phyloP scores from a whole-genome alignment of 177 flowering plant genomes.

The Vitis hybrid region DNA sequence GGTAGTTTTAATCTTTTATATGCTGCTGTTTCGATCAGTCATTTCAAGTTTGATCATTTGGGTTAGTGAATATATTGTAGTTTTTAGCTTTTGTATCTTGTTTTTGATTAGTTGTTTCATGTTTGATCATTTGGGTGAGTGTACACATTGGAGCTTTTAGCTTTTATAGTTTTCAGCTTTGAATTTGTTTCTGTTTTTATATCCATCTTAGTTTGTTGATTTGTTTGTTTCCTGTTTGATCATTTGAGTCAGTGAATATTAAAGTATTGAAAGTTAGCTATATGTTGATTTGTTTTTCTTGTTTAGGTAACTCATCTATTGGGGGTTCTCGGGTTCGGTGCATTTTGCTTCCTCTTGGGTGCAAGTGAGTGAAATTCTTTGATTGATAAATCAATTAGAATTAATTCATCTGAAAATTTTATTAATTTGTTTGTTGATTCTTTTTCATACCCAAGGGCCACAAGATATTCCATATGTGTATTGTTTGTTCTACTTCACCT shows the following conservation, averaged over 20 bases:
- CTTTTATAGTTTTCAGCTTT: too few relatives aligned
- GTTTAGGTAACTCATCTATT: slow-evolving; percentile 73
- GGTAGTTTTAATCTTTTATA: too few relatives aligned
- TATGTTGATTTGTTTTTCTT: slow-evolving; percentile 2
- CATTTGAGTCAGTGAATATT: slow-evolving; percentile 4
- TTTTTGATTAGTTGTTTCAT: too few relatives aligned
- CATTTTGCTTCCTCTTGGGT: slow-evolving; percentile 76
- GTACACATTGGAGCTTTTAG: too few relatives aligned
- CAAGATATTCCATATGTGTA: slow-evolving; percentile 90
- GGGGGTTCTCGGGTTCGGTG: slow-evolving; percentile 86
- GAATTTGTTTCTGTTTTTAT: not conserved
- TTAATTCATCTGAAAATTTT: not conserved
- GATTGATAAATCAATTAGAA: not conserved
- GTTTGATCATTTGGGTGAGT: too few relatives aligned
- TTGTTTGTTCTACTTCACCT: slow-evolving; percentile 81
- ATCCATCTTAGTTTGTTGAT: not conserved
- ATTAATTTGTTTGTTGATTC: not conserved
- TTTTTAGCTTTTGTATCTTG: too few relatives aligned
- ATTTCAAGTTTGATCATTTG: too few relatives aligned
- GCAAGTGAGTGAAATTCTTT: slow-evolving; percentile 53
- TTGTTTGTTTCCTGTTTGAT: not conserved
- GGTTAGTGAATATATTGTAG: too few relatives aligned
- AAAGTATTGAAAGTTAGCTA: not conserved
- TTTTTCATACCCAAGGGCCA: slow-evolving; percentile 59
- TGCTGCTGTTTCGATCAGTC: too few relatives aligned